These are phyloP conservation scores for Albatrellus ellisii DNA, from an alignment of 768 basidiomycete genomes.

Conservation along the genomic window DNA sequence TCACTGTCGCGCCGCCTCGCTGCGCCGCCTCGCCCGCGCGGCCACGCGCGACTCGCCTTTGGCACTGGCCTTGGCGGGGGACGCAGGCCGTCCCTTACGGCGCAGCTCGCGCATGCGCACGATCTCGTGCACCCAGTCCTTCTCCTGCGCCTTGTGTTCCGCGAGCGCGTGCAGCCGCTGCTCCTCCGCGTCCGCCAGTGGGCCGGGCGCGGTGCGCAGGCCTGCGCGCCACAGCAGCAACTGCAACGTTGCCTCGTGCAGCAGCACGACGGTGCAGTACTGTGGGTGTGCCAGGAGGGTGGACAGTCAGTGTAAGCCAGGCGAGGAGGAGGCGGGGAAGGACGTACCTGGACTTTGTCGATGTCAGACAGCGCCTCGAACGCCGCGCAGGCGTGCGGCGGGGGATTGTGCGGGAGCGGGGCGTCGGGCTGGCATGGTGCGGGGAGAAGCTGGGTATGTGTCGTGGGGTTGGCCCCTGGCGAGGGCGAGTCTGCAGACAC, in stretches of 20 bases:
- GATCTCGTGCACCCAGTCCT: constrained; percentile 61
- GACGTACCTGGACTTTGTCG: constrained; percentile 12
- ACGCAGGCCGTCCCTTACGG: too few relatives aligned
- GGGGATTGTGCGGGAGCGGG: not conserved
- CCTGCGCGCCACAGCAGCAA: constrained; percentile 63
- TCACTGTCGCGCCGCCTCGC: too few relatives aligned
- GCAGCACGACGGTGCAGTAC: constrained; percentile 63
- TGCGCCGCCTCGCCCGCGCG: too few relatives aligned
- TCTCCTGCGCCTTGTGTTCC: constrained; percentile 32
- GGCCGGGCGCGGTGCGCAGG: constrained; percentile 32
- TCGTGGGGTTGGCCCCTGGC: too few relatives aligned
- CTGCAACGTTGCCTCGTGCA: constrained; percentile 61
- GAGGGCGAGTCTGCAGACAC: too few relatives aligned
- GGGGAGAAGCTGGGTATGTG: too few relatives aligned
- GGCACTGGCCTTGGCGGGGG: constrained; percentile 5
- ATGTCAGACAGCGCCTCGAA: constrained; percentile 12
- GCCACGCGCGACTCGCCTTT: not conserved
- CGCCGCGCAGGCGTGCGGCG: not conserved
- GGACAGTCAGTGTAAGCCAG: not conserved
- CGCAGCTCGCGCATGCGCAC: constrained; percentile 23
- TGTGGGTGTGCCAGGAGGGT: constrained; percentile 16
- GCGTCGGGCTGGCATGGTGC: not conserved
- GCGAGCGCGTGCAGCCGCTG: constrained; percentile 37
- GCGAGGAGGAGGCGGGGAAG: not conserved
- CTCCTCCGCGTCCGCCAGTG: constrained; percentile 45